Evolutionary conservation across 2,329 filamentous ascomycete species (phyloP), one percentile per base, ranked within the genome.

Genomic region (Epicoccum nigrum): DNA sequence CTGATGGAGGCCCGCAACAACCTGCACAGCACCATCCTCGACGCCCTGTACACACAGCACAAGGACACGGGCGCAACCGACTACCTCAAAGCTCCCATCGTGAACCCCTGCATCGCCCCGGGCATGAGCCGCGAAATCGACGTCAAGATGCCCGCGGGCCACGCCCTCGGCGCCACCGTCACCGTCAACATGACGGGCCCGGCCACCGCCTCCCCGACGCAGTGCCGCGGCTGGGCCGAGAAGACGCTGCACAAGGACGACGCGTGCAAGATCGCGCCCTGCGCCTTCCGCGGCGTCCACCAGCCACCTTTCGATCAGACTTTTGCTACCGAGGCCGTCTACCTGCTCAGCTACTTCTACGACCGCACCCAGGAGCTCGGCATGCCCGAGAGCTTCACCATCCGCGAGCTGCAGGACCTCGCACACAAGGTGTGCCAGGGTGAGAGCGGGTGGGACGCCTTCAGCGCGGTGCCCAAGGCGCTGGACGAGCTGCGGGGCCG

Each of bases 331-430:
- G 93, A 97, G 75, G 92, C 97, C 66, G 85, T 97, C 31, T 99
- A 93, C 77, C 91, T 97, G 63, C 93, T 99, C 77, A 96, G 90
- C 23, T 99, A 96, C 83, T 99, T 99, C 78, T 97, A 89, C 77
- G 94, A 99, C 79, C 92, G 95, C 67, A 95, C 90, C 19, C 84
- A 90, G 73, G 90, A 92, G 4, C 85, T 99, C 9, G 95, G 95
- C 61, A 97, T 99, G 92, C 94, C 95, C n/a, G 92, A 96, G 62
- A 92, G 89, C 5, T 99, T 97, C 76, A 97, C 92, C 1, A 79
- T 99, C 27, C 84, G 87, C 41, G 94, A 99, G 79, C 83, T 99
- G 68, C 88, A 92, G 67, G 89, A 95, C 55, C 83, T 97, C 15
- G 86, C 94, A 0, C 81, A 86, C 59, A 88, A 87, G 32, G 95